These are phyloP conservation scores for Paramyrothecium sp. DNA, from an alignment of 2,329 filamentous ascomycete species.

Conservation along the genomic window DNA sequence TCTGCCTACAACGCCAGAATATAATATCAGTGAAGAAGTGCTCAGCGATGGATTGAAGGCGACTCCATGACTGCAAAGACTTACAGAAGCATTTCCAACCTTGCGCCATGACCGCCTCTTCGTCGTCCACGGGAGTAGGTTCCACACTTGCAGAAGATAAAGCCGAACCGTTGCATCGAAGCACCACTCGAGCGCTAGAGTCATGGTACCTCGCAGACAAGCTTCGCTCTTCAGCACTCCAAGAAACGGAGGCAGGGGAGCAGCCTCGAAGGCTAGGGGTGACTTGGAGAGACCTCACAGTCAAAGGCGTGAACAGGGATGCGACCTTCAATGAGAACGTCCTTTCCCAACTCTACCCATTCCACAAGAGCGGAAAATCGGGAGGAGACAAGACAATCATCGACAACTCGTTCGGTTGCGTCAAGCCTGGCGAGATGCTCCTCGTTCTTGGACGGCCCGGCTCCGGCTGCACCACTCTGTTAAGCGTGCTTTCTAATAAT, in stretches of 20 bases:
- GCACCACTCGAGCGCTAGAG: background rate
- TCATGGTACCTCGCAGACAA: background rate
- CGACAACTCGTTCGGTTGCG: conserved; percentile 57
- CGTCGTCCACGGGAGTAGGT: background rate
- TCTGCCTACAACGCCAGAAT: background rate
- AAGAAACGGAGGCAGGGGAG: background rate
- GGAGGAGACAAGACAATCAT: conserved; percentile 49
- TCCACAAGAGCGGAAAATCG: background rate
- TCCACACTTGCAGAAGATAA: background rate
- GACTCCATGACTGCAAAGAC: no score
- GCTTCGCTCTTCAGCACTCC: background rate
- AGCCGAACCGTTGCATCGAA: background rate
- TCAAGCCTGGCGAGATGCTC: conserved; percentile 63
- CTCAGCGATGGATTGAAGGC: no score
- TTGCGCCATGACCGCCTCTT: background rate
- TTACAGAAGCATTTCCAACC: no score
- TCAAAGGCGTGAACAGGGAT: conserved; percentile 12
- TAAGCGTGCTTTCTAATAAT: conserved; percentile 62
- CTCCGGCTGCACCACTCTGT: conserved; percentile 56
- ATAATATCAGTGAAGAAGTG: background rate
- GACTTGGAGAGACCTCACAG: conserved; percentile 17
- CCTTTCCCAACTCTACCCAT: conserved; percentile 26
- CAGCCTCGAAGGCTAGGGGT: conserved; percentile 12
- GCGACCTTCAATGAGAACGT: conserved; percentile 17
- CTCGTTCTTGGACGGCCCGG: conserved; percentile 63